Base-by-base conservation (phyloP, 768 basidiomycete species). In the Phylloporus sp. region DNA sequence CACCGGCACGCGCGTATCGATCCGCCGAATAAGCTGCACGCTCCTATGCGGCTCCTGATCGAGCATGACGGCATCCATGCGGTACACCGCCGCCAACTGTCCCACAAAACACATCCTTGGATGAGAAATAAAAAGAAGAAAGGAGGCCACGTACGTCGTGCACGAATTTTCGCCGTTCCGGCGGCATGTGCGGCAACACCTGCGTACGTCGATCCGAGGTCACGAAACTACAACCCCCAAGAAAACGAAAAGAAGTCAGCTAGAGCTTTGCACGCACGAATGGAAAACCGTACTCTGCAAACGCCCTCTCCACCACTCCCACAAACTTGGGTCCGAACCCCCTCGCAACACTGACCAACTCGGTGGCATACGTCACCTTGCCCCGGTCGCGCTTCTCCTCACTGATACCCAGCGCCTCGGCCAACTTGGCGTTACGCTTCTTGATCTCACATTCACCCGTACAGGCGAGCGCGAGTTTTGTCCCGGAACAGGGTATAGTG, bases 41-140 rank as follows among this genome's bases (percentile, higher is more conserved):
- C 90, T 85, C 38, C 90, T 74, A 59, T 87, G 77, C 0, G 95
- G 95, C 56, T 96, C 95, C 57, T 87, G 86, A 62, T 97, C 95
- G 17, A 99, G 80, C 72, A 92, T 81, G 55, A 87, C 80, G 0
- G 85, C 81, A 50, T 90, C 86, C 62, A 97, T 80, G 17, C 90
- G 76, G 61, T 95, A 98, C 5, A 84, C 69, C 7, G 76, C 70
- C 1, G 90, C 88, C 18, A 96, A 76, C 81, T 88, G 23, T 17
- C 22, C 29, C 3, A 5, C 13, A 27, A 11, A 27, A 27, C 27
- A 7, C 15, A 15, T 31, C 29, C 29, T 31, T 6, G 5, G 29
- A 15, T 11, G 15, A 31, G 14, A 31, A 2, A 15, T 13, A 3
- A 28, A 28, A 10, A 29, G 9, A 15, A 31, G 29, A 24, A 11